Evolutionary conservation across 1,284 basidiomycete genomes (phyloP).

Genomic region (Xanthoconium separans): DNA sequence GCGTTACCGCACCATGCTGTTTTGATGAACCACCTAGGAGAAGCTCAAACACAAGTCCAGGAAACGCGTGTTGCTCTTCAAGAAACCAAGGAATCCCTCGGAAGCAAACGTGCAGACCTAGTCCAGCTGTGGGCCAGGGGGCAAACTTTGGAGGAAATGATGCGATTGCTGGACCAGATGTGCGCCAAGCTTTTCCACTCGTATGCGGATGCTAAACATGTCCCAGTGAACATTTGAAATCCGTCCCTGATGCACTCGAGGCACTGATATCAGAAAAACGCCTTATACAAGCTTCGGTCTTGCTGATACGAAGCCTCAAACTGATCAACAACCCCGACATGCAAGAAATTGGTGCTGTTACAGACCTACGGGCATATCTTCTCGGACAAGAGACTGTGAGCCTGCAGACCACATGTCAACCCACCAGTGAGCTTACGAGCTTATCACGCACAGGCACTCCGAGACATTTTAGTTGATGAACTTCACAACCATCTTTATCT

Average conservation of each 20-base stretch:
- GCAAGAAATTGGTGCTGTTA: constrained; percentile 90
- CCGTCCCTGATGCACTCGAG: constrained; percentile 91
- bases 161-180: constrained; percentile 89
- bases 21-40: constrained; percentile 66
- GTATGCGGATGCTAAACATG: constrained; percentile 10
- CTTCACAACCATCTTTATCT: constrained; percentile 97
- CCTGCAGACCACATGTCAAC: not conserved
- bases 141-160: constrained; percentile 87
- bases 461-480: constrained; percentile 94
- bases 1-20: constrained; percentile 86
- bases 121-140: constrained; percentile 84
- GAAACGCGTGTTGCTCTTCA: constrained; percentile 72
- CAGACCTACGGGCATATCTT: constrained; percentile 88
- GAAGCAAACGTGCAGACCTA: constrained; percentile 79
- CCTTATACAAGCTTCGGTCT: constrained; percentile 84
- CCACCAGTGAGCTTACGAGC: not conserved
- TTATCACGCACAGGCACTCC: constrained; percentile 60
- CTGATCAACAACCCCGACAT: constrained; percentile 91
- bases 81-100: constrained; percentile 77
- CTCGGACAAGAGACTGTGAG: constrained; percentile 83
- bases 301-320: constrained; percentile 88
- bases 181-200: constrained; percentile 39
- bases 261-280: constrained; percentile 95
- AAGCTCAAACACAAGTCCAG: constrained; percentile 71
- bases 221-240: constrained; percentile 82